These are phyloP conservation scores for Serendipita indica DNA, from an alignment of 768 basidiomycete species.

Conservation along the genomic window DNA sequence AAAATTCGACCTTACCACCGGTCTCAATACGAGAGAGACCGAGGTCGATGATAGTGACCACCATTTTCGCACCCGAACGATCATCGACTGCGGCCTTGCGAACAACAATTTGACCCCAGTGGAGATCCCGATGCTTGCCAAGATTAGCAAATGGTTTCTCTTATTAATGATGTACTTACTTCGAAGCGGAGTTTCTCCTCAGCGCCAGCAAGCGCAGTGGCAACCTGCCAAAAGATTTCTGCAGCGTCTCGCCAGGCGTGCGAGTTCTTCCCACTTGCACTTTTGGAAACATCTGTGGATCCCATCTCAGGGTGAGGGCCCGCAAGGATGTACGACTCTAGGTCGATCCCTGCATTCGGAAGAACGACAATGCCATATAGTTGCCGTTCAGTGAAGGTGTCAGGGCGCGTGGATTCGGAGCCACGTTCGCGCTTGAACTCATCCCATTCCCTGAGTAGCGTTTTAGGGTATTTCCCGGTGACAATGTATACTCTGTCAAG, in stretches of 20 bases:
- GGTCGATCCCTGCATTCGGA: conserved; percentile 77
- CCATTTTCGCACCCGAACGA: conserved; percentile 23
- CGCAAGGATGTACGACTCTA: conserved; percentile 68
- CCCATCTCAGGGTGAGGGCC: neutral
- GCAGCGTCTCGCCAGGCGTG: conserved; percentile 73
- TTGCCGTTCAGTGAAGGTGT: conserved; percentile 60
- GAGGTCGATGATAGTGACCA: conserved; percentile 83
- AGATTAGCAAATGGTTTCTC: conserved; percentile 7
- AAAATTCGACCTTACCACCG: conserved; percentile 47
- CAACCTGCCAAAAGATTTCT: conserved; percentile 83
- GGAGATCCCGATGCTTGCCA: conserved; percentile 88
- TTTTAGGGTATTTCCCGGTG: conserved; percentile 65
- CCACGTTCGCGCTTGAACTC: conserved; percentile 59
- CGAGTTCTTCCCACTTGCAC: too few species aligned
- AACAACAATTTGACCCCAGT: conserved; percentile 92
- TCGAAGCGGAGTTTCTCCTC: conserved; percentile 77
- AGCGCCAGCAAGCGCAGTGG: conserved; percentile 58
- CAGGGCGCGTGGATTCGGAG: conserved; percentile 75
- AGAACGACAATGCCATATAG: conserved; percentile 82
- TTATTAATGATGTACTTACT: conserved; percentile 32
- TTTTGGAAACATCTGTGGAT: conserved; percentile 24
- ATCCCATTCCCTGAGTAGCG: conserved; percentile 77
- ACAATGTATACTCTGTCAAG: conserved; percentile 63
- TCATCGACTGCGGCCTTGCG: conserved; percentile 30
- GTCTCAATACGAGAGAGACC: conserved; percentile 78